phyloP scores from a whole-genome alignment of 108 stramenopile genomes.

The Chaetoceros muelleri region DNA sequence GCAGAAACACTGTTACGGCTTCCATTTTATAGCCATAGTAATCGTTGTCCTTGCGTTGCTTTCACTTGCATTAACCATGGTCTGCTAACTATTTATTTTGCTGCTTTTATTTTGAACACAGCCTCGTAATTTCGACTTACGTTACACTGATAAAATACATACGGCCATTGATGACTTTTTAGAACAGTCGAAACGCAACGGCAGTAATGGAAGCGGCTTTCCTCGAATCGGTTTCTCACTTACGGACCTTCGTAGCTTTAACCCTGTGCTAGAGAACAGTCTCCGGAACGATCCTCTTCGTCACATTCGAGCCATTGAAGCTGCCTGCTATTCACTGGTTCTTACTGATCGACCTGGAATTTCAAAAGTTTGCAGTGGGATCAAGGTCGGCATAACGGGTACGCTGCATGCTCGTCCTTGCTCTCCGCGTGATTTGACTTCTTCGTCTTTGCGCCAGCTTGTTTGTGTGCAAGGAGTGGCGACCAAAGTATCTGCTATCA shows the following conservation, averaged over 20 bases:
- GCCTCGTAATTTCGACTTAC: too few relatives aligned
- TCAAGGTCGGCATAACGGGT: constrained; percentile 68
- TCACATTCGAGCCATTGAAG: constrained; percentile 71
- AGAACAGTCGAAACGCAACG: constrained; percentile 17
- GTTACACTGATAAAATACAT: constrained; percentile 35
- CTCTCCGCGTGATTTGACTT: constrained; percentile 61
- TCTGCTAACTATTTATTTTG: too few relatives aligned
- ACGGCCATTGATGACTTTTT: constrained; percentile 61
- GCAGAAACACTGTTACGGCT: too few relatives aligned
- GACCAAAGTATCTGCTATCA: constrained; percentile 90
- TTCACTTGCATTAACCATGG: too few relatives aligned
- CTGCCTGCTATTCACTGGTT: constrained; percentile 64
- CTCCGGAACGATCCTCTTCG: constrained; percentile 60
- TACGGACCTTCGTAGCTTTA: constrained; percentile 57
- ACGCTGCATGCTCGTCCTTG: constrained; percentile 47
- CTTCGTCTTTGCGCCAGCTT: constrained; percentile 52
- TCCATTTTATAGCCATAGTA: too few relatives aligned
- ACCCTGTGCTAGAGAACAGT: constrained; percentile 34
- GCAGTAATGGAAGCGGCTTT: constrained; percentile 19
- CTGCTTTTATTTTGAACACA: too few relatives aligned
- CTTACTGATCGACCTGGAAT: constrained; percentile 61
- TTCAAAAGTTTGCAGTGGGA: constrained; percentile 19
- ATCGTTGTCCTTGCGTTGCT: too few relatives aligned
- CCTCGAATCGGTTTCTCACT: constrained; percentile 50
- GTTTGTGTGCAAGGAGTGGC: constrained; percentile 99